A percentile compares a stretch with the other conserved stretches of the same genome.
These are phyloP conservation scores for Amborella trichopoda DNA, from an alignment of 164 flowering plant genomes.

Conservation along the genomic window DNA sequence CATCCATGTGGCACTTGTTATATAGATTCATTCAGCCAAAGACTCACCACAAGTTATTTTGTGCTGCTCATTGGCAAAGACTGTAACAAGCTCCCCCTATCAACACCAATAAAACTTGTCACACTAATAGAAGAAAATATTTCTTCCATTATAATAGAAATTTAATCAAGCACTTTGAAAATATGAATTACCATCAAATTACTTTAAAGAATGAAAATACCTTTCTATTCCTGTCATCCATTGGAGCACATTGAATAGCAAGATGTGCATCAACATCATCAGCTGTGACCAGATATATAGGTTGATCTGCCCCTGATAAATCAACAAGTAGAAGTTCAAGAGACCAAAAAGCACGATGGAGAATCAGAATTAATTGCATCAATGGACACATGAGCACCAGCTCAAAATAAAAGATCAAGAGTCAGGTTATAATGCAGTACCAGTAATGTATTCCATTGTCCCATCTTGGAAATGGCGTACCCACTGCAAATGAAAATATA, in stretches of 20 bases:
- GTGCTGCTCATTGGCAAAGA: no score
- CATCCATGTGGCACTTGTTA: no score
- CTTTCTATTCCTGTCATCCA: constrained; percentile 92
- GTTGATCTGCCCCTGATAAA: constrained; percentile 85
- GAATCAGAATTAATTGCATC: neutral
- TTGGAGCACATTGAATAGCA: constrained; percentile 93
- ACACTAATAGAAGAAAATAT: no score
- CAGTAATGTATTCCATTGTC: constrained; percentile 79
- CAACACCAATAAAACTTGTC: no score
- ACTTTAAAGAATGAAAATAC: constrained; percentile 22
- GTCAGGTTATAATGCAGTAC: constrained; percentile 19
- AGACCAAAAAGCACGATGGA: neutral
- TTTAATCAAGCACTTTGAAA: no score
- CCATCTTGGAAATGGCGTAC: constrained; percentile 91
- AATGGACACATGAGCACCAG: neutral
- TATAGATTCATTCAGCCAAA: no score
- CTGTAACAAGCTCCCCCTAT: no score
- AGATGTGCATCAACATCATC: constrained; percentile 90
- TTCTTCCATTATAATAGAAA: no score
- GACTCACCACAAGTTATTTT: no score
- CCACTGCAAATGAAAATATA: constrained; percentile 47
- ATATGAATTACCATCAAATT: no score
- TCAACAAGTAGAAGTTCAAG: neutral
- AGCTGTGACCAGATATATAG: constrained; percentile 81
- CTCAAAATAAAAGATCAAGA: neutral